Conservation (phyloP, 169 alveolate species). For the Cryptosporidium tyzzeri region DNA sequence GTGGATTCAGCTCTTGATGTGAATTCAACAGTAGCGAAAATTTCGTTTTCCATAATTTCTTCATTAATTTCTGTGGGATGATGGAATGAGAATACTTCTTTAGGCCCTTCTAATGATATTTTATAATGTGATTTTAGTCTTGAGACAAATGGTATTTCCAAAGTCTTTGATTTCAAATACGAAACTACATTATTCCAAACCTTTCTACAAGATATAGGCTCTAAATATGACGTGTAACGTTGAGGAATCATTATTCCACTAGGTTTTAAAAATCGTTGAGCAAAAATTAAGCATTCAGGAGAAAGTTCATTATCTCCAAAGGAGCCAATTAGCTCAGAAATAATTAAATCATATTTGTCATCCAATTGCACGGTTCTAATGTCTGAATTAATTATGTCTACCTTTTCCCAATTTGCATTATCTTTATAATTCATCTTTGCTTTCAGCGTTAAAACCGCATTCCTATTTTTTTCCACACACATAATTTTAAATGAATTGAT, state of each 20-base stretch:
- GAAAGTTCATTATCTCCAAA: slow-evolving; percentile 90
- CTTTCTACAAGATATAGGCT: slow-evolving; percentile 83
- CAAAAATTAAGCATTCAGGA: slow-evolving; percentile 87
- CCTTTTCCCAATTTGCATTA: slow-evolving; percentile 64
- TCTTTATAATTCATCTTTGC: slow-evolving; percentile 49
- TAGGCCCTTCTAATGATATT: slow-evolving; percentile 77
- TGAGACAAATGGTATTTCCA: slow-evolving; percentile 82
- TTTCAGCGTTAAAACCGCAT: slow-evolving; percentile 83
- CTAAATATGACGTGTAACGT: slow-evolving; percentile 79
- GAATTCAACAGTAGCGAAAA: slow-evolving; percentile 23
- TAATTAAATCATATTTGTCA: slow-evolving; percentile 82
- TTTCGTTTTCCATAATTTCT: slow-evolving; percentile 10
- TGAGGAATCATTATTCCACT: slow-evolving; percentile 85
- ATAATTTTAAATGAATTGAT: slow-evolving; percentile 73
- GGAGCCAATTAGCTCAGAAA: slow-evolving; percentile 87
- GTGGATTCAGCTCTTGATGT: slow-evolving; percentile 61
- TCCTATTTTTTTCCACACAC: slow-evolving; percentile 86
- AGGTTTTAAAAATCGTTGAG: slow-evolving; percentile 80
- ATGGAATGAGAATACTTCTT: slow-evolving; percentile 80
- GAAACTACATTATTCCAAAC: slow-evolving; percentile 78
- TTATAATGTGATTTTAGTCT: slow-evolving; percentile 73
- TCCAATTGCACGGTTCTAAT: slow-evolving; percentile 79
- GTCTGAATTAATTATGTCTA: slow-evolving; percentile 81
- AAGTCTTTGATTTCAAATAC: slow-evolving; percentile 29
- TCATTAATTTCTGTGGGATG: slow-evolving; percentile 77